phyloP scores from a whole-genome alignment of 768 basidiomycete species.

The Panellus pusillus region DNA sequence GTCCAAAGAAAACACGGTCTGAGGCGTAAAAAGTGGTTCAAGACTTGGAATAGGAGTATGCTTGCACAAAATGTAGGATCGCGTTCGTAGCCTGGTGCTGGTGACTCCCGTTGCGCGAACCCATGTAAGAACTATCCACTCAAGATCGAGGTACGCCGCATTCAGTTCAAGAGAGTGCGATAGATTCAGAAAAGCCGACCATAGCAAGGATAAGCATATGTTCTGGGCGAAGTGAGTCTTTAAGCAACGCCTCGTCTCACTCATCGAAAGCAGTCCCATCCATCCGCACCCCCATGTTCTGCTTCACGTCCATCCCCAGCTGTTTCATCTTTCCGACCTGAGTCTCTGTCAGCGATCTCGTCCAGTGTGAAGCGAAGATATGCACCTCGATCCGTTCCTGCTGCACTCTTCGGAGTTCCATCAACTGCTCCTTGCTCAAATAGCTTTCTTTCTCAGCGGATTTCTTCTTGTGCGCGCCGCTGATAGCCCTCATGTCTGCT shows the following conservation, averaged over 20 bases:
- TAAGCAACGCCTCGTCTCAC: slow-evolving; percentile 13
- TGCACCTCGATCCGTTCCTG: slow-evolving; percentile 80
- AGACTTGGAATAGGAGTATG: no score
- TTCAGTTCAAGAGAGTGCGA: no score
- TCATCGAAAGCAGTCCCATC: slow-evolving; percentile 66
- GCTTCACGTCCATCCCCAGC: slow-evolving; percentile 85
- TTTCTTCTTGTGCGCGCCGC: slow-evolving; percentile 68
- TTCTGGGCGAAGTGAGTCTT: not conserved
- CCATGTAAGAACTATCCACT: no score
- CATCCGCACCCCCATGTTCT: slow-evolving; percentile 86
- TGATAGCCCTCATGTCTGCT: slow-evolving; percentile 80
- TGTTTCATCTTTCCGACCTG: slow-evolving; percentile 83
- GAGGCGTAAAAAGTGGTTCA: no score
- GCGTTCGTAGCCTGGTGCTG: no score
- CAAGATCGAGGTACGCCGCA: no score
- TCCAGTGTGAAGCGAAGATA: slow-evolving; percentile 5
- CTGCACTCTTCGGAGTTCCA: slow-evolving; percentile 81
- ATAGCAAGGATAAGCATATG: not conserved
- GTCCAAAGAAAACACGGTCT: no score
- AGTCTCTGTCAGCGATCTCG: not conserved
- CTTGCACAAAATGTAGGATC: no score
- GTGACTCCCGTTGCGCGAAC: no score
- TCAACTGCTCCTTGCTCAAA: slow-evolving; percentile 74
- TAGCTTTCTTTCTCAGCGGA: slow-evolving; percentile 68
- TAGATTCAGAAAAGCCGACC: not conserved